These are phyloP conservation scores for Penicillium crustosum DNA, from an alignment of 2,329 filamentous ascomycete species.

Conservation along the genomic window DNA sequence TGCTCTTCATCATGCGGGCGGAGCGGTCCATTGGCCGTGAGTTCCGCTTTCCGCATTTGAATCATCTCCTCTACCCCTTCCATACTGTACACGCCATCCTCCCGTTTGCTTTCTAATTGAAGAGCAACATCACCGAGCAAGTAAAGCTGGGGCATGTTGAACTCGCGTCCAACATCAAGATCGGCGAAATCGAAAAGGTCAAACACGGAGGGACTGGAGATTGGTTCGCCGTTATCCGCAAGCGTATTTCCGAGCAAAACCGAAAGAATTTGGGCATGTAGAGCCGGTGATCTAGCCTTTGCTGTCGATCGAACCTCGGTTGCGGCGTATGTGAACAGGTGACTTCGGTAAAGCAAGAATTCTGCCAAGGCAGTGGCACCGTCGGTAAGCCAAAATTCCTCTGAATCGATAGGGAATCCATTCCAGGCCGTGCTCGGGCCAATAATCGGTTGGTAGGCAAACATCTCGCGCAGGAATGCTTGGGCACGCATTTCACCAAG, in stretches of 20 bases:
- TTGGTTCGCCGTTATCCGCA: constrained; percentile 62
- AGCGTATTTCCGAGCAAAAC: constrained; percentile 73
- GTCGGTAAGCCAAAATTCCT: constrained; percentile 67
- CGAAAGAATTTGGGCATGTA: constrained; percentile 65
- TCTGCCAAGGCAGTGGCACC: constrained; percentile 70
- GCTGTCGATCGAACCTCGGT: constrained; percentile 79
- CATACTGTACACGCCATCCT: constrained; percentile 61
- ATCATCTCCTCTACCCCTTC: constrained; percentile 73
- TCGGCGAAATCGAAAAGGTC: constrained; percentile 92
- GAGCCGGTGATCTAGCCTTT: constrained; percentile 66
- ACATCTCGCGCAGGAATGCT: constrained; percentile 75
- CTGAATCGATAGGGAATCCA: constrained; percentile 58
- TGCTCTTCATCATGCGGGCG: constrained; percentile 44
- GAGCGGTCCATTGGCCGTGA: constrained; percentile 46
- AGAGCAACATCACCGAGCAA: constrained; percentile 69
- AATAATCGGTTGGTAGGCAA: constrained; percentile 70
- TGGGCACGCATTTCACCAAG: constrained; percentile 76
- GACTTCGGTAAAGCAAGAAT: constrained; percentile 74
- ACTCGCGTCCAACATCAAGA: constrained; percentile 52
- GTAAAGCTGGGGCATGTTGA: constrained; percentile 54
- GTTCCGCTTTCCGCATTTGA: constrained; percentile 48
- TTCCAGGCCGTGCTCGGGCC: constrained; percentile 73
- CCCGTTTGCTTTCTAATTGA: constrained; percentile 59
- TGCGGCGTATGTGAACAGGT: constrained; percentile 79
- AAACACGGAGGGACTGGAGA: constrained; percentile 74